phyloP scores from a whole-genome alignment of 2,329 filamentous ascomycete species.

The Pyrenophora seminiperda region DNA sequence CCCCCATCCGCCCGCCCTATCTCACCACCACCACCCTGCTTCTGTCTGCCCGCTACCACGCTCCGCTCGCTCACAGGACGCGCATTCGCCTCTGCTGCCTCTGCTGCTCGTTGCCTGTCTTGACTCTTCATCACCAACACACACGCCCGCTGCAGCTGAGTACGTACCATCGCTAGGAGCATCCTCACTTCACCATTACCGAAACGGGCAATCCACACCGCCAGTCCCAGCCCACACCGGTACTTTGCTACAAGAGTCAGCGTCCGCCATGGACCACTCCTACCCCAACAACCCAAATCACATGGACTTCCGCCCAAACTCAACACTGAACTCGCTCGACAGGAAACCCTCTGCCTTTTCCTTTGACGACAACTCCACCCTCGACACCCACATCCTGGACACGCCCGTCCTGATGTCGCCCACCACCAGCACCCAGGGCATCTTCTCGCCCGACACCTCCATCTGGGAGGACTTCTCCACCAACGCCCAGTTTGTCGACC shows the following conservation, averaged over 20 bases:
- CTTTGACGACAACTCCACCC: slow-evolving; percentile 60
- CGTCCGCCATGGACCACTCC: slow-evolving; percentile 46
- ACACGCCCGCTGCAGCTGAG: slow-evolving; percentile 10
- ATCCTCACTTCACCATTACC: slow-evolving; percentile 36
- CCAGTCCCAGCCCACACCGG: slow-evolving; percentile 47
- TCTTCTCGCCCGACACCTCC: slow-evolving; percentile 59
- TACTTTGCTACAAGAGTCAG: slow-evolving; percentile 50
- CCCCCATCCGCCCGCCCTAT: slow-evolving; percentile 31
- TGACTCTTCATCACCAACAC: slow-evolving; percentile 6
- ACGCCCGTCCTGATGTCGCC: slow-evolving; percentile 55
- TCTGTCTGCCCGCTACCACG: neutral
- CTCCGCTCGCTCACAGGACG: slow-evolving; percentile 10
- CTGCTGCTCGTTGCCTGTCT: no score
- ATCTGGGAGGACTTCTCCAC: slow-evolving; percentile 55
- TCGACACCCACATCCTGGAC: slow-evolving; percentile 54
- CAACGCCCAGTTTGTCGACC: slow-evolving; percentile 45
- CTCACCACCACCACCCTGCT: slow-evolving; percentile 20
- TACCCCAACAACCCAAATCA: slow-evolving; percentile 29
- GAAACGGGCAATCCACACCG: slow-evolving; percentile 47
- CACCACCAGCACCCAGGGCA: slow-evolving; percentile 54
- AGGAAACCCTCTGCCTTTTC: slow-evolving; percentile 46
- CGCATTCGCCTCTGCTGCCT: slow-evolving; percentile 16
- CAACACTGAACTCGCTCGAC: slow-evolving; percentile 44
- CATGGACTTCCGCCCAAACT: slow-evolving; percentile 49
- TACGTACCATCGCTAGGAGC: slow-evolving; percentile 20